These are phyloP conservation scores for Haematococcus lacustris DNA, from an alignment of 139 green algal species.

Conservation along the genomic window DNA sequence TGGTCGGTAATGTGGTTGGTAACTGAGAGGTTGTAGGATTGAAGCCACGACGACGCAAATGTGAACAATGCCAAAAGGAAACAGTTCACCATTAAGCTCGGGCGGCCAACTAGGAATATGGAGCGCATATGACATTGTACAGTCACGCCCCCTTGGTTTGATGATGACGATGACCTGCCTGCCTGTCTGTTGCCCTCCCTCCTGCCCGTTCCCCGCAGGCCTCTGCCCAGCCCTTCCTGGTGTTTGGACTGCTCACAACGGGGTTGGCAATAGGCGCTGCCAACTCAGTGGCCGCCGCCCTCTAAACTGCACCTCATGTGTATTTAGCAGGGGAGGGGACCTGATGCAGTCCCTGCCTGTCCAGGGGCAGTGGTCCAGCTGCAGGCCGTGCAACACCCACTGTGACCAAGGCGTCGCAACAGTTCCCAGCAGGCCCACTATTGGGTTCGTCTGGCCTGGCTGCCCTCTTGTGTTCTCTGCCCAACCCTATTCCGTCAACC, in stretches of 20 bases:
- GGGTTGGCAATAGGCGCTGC: slow-evolving; percentile 77
- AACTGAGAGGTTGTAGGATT: background rate
- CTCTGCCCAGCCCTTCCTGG: slow-evolving; percentile 90
- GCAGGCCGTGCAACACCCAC: too few species aligned
- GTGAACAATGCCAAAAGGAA: background rate
- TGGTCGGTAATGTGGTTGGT: background rate
- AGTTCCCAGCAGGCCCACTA: too few species aligned
- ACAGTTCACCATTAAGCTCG: background rate
- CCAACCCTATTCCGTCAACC: too few species aligned
- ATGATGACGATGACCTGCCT: background rate
- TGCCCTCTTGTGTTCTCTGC: too few species aligned
- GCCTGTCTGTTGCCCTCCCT: background rate
- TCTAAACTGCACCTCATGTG: background rate
- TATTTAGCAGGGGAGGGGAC: too few species aligned
- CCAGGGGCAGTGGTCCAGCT: too few species aligned
- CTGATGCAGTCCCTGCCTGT: too few species aligned
- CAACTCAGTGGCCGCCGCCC: slow-evolving; percentile 16
- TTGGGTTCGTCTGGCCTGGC: too few species aligned
- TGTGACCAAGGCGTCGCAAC: too few species aligned
- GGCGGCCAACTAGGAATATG: background rate
- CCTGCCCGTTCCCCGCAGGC: slow-evolving; percentile 23
- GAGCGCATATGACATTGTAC: background rate
- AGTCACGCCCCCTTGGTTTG: background rate
- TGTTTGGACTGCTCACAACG: slow-evolving; percentile 95
- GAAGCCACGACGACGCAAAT: background rate